These are phyloP conservation scores for Pseudocercospora eumusae DNA, from an alignment of 2,329 filamentous ascomycete species.

Conservation along the genomic window DNA sequence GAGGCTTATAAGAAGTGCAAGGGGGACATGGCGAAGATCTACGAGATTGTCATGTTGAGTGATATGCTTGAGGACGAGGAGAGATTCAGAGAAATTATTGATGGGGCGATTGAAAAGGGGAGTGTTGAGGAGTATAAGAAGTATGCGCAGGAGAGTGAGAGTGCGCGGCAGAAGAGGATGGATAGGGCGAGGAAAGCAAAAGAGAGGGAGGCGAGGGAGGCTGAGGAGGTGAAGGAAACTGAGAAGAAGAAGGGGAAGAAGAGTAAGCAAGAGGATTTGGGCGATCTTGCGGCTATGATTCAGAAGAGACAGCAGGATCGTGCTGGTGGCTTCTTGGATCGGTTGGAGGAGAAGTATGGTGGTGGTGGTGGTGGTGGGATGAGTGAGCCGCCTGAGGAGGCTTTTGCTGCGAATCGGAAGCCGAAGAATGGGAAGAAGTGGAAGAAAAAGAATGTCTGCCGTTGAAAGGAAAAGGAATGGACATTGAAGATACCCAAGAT, in stretches of 20 bases:
- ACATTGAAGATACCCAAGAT: neutral
- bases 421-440: conserved; percentile 32
- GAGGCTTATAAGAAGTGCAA: conserved; percentile 70
- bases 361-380: conserved; percentile 52
- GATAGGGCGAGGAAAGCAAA: conserved; percentile 67
- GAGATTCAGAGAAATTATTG: conserved; percentile 77
- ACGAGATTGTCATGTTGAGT: conserved; percentile 83
- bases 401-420: conserved; percentile 53
- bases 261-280: conserved; percentile 46
- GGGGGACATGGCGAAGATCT: conserved; percentile 76
- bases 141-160: conserved; percentile 70
- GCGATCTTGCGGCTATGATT: conserved; percentile 72
- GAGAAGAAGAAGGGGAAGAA: conserved; percentile 40
- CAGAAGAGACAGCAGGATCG: conserved; percentile 67
- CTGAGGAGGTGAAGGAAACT: conserved; percentile 69
- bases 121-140: conserved; percentile 66
- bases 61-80: conserved; percentile 81
- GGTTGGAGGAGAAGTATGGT: conserved; percentile 74
- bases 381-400: conserved; percentile 64
- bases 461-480: neutral
- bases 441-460: no score
- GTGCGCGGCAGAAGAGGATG: conserved; percentile 43
- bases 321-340: conserved; percentile 62
- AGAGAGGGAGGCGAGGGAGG: conserved; percentile 63
- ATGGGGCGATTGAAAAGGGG: conserved; percentile 71